A percentile compares a stretch with the other conserved stretches of the same genome.
Evolutionary conservation across 106 monocot genomes (phyloP).

Genomic region (Dendrobium huoshanense): DNA sequence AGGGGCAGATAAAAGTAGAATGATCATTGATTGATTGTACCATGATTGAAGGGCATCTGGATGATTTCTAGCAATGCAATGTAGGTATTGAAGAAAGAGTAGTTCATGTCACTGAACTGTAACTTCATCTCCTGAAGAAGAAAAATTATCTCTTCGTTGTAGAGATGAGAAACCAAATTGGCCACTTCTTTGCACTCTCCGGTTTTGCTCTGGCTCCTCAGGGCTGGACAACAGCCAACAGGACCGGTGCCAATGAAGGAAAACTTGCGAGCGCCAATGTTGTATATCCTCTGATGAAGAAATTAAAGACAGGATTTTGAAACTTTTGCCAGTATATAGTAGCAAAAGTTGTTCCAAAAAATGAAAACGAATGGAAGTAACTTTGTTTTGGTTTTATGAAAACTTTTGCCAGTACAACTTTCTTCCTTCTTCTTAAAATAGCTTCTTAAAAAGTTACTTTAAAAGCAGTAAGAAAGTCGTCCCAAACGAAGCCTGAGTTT

Average conservation of each 20-base stretch:
- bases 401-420: too few relatives aligned
- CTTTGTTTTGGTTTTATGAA: too few relatives aligned
- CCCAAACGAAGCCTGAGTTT: too few relatives aligned
- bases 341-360: too few relatives aligned
- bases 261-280: slow-evolving; percentile 47
- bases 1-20: background rate
- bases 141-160: slow-evolving; percentile 20
- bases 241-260: slow-evolving; percentile 32
- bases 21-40: slow-evolving; percentile 8
- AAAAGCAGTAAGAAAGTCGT: too few relatives aligned
- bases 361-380: too few relatives aligned
- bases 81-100: slow-evolving; percentile 48
- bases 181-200: slow-evolving; percentile 29
- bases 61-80: slow-evolving; percentile 24
- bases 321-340: background rate
- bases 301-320: background rate
- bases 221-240: slow-evolving; percentile 38
- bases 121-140: slow-evolving; percentile 37
- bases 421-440: too few relatives aligned
- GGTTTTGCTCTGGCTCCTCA: slow-evolving; percentile 17
- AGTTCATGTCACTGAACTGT: slow-evolving; percentile 35
- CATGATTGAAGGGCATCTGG: slow-evolving; percentile 20
- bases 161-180: slow-evolving; percentile 28
- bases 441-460: too few relatives aligned
- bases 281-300: slow-evolving; percentile 36